Conservation (phyloP, 2,329 filamentous ascomycete species). For the Cytospora piceae region DNA sequence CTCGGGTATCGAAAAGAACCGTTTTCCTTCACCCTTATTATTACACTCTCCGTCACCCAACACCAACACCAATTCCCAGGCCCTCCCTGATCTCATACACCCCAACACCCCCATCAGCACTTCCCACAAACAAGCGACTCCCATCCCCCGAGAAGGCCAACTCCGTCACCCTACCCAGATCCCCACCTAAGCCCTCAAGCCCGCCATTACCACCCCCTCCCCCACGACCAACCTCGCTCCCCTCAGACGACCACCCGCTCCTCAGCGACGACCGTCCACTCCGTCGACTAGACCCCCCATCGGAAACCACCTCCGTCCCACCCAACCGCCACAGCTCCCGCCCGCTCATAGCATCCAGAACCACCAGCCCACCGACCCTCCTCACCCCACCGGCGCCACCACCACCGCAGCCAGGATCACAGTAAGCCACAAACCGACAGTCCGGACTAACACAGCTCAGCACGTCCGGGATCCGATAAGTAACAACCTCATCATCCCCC, state of each 20-base stretch:
- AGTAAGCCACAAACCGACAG: slow-evolving; percentile 47
- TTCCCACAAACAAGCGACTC: slow-evolving; percentile 42
- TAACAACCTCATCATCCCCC: slow-evolving; percentile 41
- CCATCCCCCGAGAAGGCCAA: slow-evolving; percentile 45
- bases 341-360: slow-evolving; percentile 45
- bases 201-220: background rate
- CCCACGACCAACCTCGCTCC: background rate
- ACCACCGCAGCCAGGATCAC: slow-evolving; percentile 40
- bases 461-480: slow-evolving; percentile 46
- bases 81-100: slow-evolving; percentile 43
- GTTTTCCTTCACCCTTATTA: background rate
- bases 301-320: slow-evolving; percentile 26
- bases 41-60: background rate
- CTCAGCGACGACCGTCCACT: slow-evolving; percentile 17
- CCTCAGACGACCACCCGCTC: slow-evolving; percentile 21
- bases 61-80: slow-evolving; percentile 18
- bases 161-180: slow-evolving; percentile 43
- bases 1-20: background rate
- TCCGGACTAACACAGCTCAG: slow-evolving; percentile 45
- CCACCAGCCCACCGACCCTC: slow-evolving; percentile 39
- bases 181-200: slow-evolving; percentile 32
- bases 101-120: slow-evolving; percentile 40
- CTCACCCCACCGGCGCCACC: slow-evolving; percentile 37
- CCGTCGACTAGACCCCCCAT: slow-evolving; percentile 6
- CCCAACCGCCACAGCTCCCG: slow-evolving; percentile 45